phyloP scores from a whole-genome alignment of 495 filamentous ascomycete genomes.

The Lophiostoma macrostomum region DNA sequence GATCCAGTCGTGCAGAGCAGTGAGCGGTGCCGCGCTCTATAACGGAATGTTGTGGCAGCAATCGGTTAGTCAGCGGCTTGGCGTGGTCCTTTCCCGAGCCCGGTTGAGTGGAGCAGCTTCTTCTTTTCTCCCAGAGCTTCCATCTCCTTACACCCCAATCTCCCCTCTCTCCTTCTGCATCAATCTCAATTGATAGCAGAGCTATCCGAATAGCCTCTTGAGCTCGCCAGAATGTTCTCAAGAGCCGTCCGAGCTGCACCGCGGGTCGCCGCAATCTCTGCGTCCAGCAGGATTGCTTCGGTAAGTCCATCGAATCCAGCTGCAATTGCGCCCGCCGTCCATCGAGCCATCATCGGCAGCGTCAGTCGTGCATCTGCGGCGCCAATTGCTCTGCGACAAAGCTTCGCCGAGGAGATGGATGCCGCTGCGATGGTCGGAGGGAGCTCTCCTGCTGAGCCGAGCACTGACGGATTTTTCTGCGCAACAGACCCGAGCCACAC shows the following conservation, averaged over 20 bases:
- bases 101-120: constrained; percentile 4
- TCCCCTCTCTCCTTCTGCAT: constrained; percentile 34
- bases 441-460: constrained; percentile 33
- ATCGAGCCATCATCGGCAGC: constrained; percentile 40
- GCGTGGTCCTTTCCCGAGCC: constrained; percentile 3
- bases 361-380: constrained; percentile 3
- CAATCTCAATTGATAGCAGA: constrained; percentile 40
- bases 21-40: too few species aligned
- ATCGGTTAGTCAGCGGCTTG: too few species aligned
- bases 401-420: constrained; percentile 28
- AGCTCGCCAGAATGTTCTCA: constrained; percentile 80
- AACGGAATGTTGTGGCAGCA: too few species aligned
- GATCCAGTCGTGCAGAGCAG: too few species aligned
- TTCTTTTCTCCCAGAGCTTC: constrained; percentile 12
- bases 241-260: constrained; percentile 94
- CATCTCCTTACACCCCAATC: constrained; percentile 21
- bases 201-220: constrained; percentile 48
- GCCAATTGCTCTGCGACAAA: constrained; percentile 25
- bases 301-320: constrained; percentile 62
- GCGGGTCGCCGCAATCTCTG: constrained; percentile 90
- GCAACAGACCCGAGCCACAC: constrained; percentile 76
- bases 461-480: constrained; percentile 36
- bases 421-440: constrained; percentile 19
- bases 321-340: constrained; percentile 35
- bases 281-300: constrained; percentile 80